Base-by-base conservation (phyloP, 2,329 filamentous ascomycete genomes). In the Coniochaeta sp. region DNA sequence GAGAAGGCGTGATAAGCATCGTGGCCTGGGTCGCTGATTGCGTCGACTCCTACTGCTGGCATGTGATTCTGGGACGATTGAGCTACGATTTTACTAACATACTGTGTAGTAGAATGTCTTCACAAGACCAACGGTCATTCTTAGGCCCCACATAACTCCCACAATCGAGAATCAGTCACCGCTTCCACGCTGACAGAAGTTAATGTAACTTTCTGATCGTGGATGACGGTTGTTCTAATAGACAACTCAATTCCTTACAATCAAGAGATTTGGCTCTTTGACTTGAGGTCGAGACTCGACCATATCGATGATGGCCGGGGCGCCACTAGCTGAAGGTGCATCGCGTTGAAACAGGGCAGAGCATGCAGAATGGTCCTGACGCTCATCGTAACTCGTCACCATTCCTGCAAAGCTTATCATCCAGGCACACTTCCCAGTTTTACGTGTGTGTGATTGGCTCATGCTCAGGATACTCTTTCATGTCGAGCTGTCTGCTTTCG, bases 331-430 rank as follows among this genome's bases (percentile, higher is more conserved):
- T 17, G 26, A 30, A 52, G 14, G 47, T 30, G 12, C 24, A n/a
- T 17, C 14, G n/a, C 2, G 24, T 17, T 22, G 7, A 30, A 52
- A 17, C 47, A 52, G 26, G 47, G 47, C 47, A 52, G 47, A 12
- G 47, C 30, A 30, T 52, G 47, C 47, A 52, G 24, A 28, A 8
- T 30, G 24, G 19, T 30, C n/a, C 26, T 17, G 24, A 28, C 30
- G 47, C 47, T 52, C 47, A 52, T 52, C 47, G 10, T 52, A 52
- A 30, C 47, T 52, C 47, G 47, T 52, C 47, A 52, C 47, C 47
- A 52, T 52, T 52, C 47, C 47, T 52, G 47, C 47, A 52, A 30
- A 52, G 47, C 47, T 52, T 52, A 52, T 52, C 47, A 52, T 52
- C 47, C 22, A 30, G 26, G 47, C 47, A 52, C 47, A 28, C 47